Percentiles rank a stretch among this genome's conserved stretches.
Conservation (phyloP, 495 filamentous ascomycete species). For the Hypoxylon cercidicola region DNA sequence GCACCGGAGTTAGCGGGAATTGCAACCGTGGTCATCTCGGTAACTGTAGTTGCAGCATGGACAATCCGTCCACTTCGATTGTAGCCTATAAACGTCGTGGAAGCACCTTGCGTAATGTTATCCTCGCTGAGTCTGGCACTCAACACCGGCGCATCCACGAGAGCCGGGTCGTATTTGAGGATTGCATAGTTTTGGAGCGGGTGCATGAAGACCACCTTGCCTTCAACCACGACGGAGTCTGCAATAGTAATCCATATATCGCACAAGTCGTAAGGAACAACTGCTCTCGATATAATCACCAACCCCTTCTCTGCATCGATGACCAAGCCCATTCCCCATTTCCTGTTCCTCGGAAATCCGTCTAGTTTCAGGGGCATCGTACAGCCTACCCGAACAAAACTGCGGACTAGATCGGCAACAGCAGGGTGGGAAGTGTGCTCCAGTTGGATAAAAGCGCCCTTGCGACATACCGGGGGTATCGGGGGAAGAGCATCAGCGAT, state of each 20-base stretch:
- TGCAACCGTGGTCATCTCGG: conserved; percentile 96
- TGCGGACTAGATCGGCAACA: conserved; percentile 89
- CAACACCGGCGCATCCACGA: conserved; percentile 92
- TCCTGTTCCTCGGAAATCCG: conserved; percentile 90
- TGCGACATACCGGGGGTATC: conserved; percentile 72
- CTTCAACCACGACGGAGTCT: conserved; percentile 92
- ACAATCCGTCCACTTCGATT: conserved; percentile 95
- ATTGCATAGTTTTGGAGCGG: conserved; percentile 98
- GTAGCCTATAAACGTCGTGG: conserved; percentile 95
- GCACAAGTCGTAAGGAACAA: conserved; percentile 95
- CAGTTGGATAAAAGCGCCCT: conserved; percentile 88
- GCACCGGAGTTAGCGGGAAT: conserved; percentile 92
- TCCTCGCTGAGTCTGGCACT: conserved; percentile 84
- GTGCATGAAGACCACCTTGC: conserved; percentile 95
- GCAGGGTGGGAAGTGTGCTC: conserved; percentile 90
- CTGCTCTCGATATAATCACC: conserved; percentile 90
- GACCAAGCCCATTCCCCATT: conserved; percentile 94
- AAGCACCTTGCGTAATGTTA: conserved; percentile 85
- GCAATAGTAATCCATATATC: conserved; percentile 96
- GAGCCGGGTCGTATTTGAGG: conserved; percentile 90
- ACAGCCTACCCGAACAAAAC: conserved; percentile 92
- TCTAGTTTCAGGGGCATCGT: conserved; percentile 95
- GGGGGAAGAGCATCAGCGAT: conserved; percentile 82
- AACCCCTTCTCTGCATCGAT: conserved; percentile 96
- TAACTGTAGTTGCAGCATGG: conserved; percentile 92